These are phyloP conservation scores for Scutellaria baicalensis DNA, from an alignment of 257 asterid species.

Conservation along the genomic window DNA sequence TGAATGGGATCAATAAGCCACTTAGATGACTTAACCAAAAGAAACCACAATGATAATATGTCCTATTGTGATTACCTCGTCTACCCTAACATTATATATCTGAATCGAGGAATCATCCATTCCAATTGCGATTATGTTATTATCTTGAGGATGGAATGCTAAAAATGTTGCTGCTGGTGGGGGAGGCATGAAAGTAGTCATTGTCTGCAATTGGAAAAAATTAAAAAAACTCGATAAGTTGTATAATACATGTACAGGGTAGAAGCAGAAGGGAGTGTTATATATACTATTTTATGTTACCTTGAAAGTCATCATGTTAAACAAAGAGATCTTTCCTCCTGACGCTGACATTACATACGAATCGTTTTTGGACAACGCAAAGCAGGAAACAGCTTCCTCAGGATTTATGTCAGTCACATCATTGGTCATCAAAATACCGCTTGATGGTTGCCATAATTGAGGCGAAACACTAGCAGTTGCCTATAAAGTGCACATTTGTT, in stretches of 20 bases:
- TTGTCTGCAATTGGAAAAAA: constrained; percentile 44
- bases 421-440: constrained; percentile 61
- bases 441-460: constrained; percentile 66
- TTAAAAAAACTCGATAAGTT: not conserved
- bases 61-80: constrained; percentile 36
- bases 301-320: constrained; percentile 77
- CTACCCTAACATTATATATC: constrained; percentile 60
- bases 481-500: constrained; percentile 17
- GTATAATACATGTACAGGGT: not conserved
- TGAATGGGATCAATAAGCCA: not conserved
- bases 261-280: not conserved
- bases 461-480: constrained; percentile 53
- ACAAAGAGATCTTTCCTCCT: constrained; percentile 63
- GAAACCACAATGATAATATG: not conserved
- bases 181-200: constrained; percentile 75
- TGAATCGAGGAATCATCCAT: constrained; percentile 70
- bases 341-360: constrained; percentile 71
- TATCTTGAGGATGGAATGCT: constrained; percentile 74
- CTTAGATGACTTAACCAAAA: not conserved
- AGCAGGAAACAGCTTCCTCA: constrained; percentile 57
- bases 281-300: constrained; percentile 12
- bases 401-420: constrained; percentile 43
- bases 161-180: constrained; percentile 71
- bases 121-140: constrained; percentile 60
- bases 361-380: constrained; percentile 66